Percentiles rank a stretch among this genome's conserved stretches.
Conservation (phyloP, 2,329 filamentous ascomycete genomes). For the Ophiocordyceps camponoti-saundersi region DNA sequence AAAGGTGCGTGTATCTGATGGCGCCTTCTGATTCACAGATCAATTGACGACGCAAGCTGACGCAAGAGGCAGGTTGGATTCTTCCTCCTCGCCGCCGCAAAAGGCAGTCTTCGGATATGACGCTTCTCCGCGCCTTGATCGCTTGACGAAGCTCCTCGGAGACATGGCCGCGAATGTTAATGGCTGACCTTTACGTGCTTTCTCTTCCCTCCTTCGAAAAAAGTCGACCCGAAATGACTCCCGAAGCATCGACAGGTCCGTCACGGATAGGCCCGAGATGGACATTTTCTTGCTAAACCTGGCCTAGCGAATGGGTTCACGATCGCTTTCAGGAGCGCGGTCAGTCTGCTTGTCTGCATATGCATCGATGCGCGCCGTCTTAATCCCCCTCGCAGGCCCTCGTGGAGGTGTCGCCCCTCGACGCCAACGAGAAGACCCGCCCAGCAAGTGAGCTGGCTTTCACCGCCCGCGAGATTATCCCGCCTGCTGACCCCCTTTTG, state of each 20-base stretch:
- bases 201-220: conserved; percentile 15
- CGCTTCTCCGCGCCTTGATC: conserved; percentile 12
- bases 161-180: conserved; percentile 16
- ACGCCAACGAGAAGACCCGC: conserved; percentile 25
- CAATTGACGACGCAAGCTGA: not conserved
- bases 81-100: conserved; percentile 11
- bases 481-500: conserved; percentile 14
- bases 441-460: conserved; percentile 14
- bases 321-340: conserved; percentile 70
- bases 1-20: conserved; percentile 44
- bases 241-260: conserved; percentile 55
- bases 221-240: conserved; percentile 41
- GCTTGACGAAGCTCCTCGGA: conserved; percentile 12
- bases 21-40: too few species aligned
- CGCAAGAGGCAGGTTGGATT: conserved; percentile 14
- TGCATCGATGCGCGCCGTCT: not conserved
- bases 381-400: conserved; percentile 12
- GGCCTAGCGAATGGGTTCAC: conserved; percentile 74
- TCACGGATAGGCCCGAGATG: conserved; percentile 3
- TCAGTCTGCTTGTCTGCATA: conserved; percentile 12
- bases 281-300: conserved; percentile 1
- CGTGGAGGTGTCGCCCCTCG: conserved; percentile 23
- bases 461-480: too few species aligned
- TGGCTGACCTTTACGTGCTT: conserved; percentile 12
- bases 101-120: conserved; percentile 11